phyloP scores from a whole-genome alignment of 257 asterid species.

The Ajuga chamaepitys region DNA sequence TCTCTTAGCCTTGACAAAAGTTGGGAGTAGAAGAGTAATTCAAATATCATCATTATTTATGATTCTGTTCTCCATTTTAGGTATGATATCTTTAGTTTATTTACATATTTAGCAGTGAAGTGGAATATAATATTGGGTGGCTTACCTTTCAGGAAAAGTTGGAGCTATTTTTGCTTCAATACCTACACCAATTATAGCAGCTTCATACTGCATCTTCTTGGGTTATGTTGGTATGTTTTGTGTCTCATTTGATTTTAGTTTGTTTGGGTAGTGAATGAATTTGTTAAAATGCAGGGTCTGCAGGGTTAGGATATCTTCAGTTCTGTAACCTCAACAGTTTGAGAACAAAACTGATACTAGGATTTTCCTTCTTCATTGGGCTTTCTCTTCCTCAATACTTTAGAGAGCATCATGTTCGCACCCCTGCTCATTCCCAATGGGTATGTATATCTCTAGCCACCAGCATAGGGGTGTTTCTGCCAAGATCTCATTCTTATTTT shows the following conservation, averaged over 20 bases:
- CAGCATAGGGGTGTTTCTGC: no score
- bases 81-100: constrained; percentile 15
- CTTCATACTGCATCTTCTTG: constrained; percentile 67
- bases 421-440: constrained; percentile 55
- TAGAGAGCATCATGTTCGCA: constrained; percentile 42
- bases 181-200: constrained; percentile 68
- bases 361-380: constrained; percentile 60
- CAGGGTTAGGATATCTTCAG: constrained; percentile 68
- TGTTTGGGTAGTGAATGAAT: no score
- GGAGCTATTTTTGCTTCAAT: constrained; percentile 72
- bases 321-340: constrained; percentile 80
- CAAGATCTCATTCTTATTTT: not conserved
- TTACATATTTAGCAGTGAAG: no score
- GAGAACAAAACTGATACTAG: constrained; percentile 61
- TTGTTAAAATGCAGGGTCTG: constrained; percentile 61
- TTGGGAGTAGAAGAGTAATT: constrained; percentile 72
- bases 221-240: constrained; percentile 56
- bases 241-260: not conserved
- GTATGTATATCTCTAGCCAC: no score
- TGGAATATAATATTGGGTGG: not conserved
- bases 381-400: constrained; percentile 58
- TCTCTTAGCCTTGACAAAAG: constrained; percentile 65
- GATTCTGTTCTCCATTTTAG: constrained; percentile 69
- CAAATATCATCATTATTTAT: constrained; percentile 67
- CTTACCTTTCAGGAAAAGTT: constrained; percentile 46